phyloP scores from a whole-genome alignment of 1,284 basidiomycete genomes.

The Tilletia walkeri region DNA sequence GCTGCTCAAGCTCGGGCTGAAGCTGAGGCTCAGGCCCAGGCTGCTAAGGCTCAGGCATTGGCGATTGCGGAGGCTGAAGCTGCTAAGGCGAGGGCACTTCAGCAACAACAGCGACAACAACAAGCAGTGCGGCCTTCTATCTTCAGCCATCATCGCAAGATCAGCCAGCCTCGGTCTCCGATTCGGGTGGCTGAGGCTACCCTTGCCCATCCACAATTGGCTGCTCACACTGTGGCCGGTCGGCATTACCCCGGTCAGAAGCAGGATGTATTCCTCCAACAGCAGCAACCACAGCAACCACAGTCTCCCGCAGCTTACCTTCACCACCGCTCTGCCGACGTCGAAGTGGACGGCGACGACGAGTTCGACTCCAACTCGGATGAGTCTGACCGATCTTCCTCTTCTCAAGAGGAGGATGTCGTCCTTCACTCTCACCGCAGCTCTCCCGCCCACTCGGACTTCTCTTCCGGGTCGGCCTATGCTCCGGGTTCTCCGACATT shows the following conservation, averaged over 20 bases:
- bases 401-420: background rate
- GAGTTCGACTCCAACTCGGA: constrained; percentile 16
- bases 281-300: background rate
- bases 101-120: constrained; percentile 10
- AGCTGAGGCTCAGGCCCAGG: constrained; percentile 4
- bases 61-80: background rate
- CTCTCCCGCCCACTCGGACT: background rate
- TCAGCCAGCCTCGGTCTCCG: constrained; percentile 3
- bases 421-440: too few relatives aligned
- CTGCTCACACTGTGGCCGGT: constrained; percentile 1
- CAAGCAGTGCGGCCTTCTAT: background rate
- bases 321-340: background rate
- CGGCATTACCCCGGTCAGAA: background rate
- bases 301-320: background rate
- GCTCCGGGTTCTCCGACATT: background rate
- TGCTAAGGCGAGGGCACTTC: background rate
- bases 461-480: background rate
- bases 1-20: constrained; percentile 11
- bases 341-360: constrained; percentile 10
- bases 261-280: background rate
- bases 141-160: background rate
- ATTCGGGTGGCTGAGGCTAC: constrained; percentile 1
- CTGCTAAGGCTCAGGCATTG: background rate
- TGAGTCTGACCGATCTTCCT: constrained; percentile 7
- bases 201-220: background rate